These are phyloP conservation scores for Chloromonas sp. DNA, from an alignment of 163 green algal species.

Conservation along the genomic window DNA sequence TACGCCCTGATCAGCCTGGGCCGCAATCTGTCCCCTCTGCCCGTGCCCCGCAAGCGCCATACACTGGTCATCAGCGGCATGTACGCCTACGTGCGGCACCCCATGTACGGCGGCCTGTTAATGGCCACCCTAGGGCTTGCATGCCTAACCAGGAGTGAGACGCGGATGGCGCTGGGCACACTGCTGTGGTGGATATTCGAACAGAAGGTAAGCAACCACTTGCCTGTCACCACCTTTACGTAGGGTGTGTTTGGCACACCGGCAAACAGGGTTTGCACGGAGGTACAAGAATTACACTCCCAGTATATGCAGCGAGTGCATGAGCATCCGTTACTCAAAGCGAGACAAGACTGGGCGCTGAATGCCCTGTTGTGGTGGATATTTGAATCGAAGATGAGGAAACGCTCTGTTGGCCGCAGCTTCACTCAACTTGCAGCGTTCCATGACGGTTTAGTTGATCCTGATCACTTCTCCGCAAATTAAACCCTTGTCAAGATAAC, in stretches of 20 bases:
- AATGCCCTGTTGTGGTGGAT: too few relatives aligned
- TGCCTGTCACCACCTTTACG: too few relatives aligned
- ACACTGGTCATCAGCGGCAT: constrained; percentile 40
- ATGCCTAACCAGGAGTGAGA: constrained; percentile 36
- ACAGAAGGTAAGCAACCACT: constrained; percentile 30
- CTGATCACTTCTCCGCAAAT: too few relatives aligned
- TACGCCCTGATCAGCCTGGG: constrained; percentile 43
- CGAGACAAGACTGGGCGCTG: background rate
- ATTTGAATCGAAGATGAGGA: too few relatives aligned
- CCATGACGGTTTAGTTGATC: too few relatives aligned
- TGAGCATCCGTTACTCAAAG: background rate
- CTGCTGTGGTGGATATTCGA: constrained; percentile 42
- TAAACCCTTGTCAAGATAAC: too few relatives aligned
- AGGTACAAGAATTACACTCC: background rate
- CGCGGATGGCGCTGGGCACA: constrained; percentile 33
- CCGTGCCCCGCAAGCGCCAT: constrained; percentile 37
- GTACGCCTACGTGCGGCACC: constrained; percentile 41
- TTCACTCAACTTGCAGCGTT: background rate
- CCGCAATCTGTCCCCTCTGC: constrained; percentile 44
- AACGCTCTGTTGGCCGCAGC: too few relatives aligned
- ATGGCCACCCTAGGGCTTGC: constrained; percentile 37
- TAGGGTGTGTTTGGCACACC: background rate
- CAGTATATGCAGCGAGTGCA: too few relatives aligned
- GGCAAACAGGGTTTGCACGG: background rate
- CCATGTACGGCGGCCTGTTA: constrained; percentile 51